These are phyloP conservation scores for Isabelozyma pseudorhagii DNA, from an alignment of 805 yeast genomes.

Conservation along the genomic window DNA sequence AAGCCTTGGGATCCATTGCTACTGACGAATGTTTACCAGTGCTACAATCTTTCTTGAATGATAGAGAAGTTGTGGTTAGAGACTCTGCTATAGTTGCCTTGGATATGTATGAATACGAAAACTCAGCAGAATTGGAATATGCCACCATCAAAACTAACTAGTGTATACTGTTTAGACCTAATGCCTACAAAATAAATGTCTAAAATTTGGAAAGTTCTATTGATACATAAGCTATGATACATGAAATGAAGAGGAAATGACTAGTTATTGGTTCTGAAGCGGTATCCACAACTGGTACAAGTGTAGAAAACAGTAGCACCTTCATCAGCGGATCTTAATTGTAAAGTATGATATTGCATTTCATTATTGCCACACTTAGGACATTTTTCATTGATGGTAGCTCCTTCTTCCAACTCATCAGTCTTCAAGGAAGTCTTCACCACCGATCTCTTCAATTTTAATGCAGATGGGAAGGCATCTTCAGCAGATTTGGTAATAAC, in stretches of 20 bases:
- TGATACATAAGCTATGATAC: slow-evolving; percentile 3
- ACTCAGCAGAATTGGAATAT: slow-evolving; percentile 77
- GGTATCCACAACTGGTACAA: slow-evolving; percentile 88
- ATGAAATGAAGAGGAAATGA: slow-evolving; percentile 1
- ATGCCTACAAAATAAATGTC: background rate
- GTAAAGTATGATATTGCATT: slow-evolving; percentile 96
- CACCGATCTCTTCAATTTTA: slow-evolving; percentile 78
- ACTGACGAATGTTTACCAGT: slow-evolving; percentile 94
- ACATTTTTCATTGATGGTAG: slow-evolving; percentile 94
- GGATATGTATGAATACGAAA: slow-evolving; percentile 97
- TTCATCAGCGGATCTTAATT: slow-evolving; percentile 97
- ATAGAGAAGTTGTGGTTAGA: slow-evolving; percentile 85
- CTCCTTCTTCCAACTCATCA: slow-evolving; percentile 88
- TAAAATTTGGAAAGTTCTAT: background rate
- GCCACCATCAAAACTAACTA: slow-evolving; percentile 36
- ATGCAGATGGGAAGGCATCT: slow-evolving; percentile 88
- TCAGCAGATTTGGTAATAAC: slow-evolving; percentile 87
- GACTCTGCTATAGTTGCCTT: slow-evolving; percentile 96
- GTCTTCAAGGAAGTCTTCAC: slow-evolving; percentile 81
- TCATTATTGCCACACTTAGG: slow-evolving; percentile 98
- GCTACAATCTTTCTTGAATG: slow-evolving; percentile 72
- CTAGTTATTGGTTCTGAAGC: slow-evolving; percentile 89
- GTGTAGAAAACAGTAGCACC: slow-evolving; percentile 99
- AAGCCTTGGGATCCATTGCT: slow-evolving; percentile 95
- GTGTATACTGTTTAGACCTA: background rate